Conservation (phyloP, 352 stramenopile species). For the Peronosclerospora sorghi region DNA sequence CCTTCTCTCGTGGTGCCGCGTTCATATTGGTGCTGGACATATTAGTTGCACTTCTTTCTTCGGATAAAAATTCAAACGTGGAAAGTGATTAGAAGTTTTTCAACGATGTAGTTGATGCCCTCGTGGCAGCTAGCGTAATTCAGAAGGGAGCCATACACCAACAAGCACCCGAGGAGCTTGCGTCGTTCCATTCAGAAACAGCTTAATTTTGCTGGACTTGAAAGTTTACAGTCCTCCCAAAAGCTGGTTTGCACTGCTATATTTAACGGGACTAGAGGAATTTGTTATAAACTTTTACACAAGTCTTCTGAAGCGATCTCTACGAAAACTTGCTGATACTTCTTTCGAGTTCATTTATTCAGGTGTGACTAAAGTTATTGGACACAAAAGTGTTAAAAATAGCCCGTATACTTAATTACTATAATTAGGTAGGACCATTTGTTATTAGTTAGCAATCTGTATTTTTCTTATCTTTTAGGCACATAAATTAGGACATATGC, state of each 20-base stretch:
- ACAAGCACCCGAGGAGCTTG: conserved; percentile 33
- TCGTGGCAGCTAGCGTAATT: conserved; percentile 25
- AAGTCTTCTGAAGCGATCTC: conserved; percentile 24
- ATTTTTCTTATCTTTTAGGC: too few species aligned
- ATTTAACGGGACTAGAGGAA: conserved; percentile 58
- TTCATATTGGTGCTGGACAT: conserved; percentile 67
- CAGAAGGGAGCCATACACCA: conserved; percentile 21
- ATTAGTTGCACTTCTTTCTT: conserved; percentile 30
- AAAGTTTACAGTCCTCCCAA: conserved; percentile 46
- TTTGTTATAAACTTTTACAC: conserved; percentile 42
- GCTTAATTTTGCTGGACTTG: conserved; percentile 47
- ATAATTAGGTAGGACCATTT: too few species aligned
- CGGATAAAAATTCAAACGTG: neutral
- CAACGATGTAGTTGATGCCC: conserved; percentile 26
- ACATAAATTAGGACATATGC: too few species aligned
- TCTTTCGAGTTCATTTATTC: conserved; percentile 52
- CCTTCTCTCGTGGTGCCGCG: conserved; percentile 55
- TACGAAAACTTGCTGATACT: conserved; percentile 32
- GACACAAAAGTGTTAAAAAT: too few species aligned
- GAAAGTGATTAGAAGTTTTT: conserved; percentile 9
- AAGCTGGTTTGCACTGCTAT: conserved; percentile 64
- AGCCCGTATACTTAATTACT: too few species aligned
- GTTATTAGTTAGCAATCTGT: too few species aligned
- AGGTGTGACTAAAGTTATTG: conserved; percentile 20
- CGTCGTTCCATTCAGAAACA: conserved; percentile 48